Percentiles rank a stretch among this genome's conserved stretches.
These are phyloP conservation scores for Diplosphaera chodatii DNA, from an alignment of 139 green algal genomes.

Conservation along the genomic window DNA sequence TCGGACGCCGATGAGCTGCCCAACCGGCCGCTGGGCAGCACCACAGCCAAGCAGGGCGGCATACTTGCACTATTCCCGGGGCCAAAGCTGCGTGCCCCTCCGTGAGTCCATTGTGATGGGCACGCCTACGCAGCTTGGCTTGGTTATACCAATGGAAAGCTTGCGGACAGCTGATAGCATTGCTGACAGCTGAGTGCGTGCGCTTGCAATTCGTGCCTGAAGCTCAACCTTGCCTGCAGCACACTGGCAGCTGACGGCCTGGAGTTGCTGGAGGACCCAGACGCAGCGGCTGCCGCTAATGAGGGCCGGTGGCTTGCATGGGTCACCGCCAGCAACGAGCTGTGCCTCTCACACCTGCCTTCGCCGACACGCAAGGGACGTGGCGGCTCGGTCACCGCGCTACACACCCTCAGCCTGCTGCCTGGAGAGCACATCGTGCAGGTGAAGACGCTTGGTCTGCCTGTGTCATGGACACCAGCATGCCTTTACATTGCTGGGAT, in stretches of 20 bases:
- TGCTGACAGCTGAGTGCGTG: too few relatives aligned
- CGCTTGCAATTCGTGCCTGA: too few relatives aligned
- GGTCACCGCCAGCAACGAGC: background rate
- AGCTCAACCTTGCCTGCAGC: background rate
- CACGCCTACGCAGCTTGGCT: too few relatives aligned
- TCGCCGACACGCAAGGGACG: background rate
- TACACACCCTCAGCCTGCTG: conserved; percentile 17
- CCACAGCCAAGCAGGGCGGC: conserved; percentile 14
- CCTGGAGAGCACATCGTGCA: conserved; percentile 28
- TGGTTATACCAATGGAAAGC: too few relatives aligned
- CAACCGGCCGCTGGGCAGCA: conserved; percentile 13
- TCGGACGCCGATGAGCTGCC: background rate
- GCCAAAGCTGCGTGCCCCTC: conserved; percentile 3
- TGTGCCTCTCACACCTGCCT: background rate
- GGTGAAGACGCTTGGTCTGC: too few relatives aligned
- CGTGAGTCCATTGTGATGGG: background rate
- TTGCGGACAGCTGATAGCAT: too few relatives aligned
- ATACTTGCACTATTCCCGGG: conserved; percentile 10
- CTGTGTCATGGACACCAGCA: too few relatives aligned
- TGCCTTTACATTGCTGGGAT: too few relatives aligned
- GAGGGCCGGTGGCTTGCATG: background rate
- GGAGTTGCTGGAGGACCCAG: background rate
- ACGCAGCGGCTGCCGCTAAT: background rate
- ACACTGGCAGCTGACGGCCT: background rate
- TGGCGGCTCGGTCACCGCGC: background rate